These are phyloP conservation scores for Basidiobolus meristosporus DNA, from an alignment of 371 early-diverging fungal genomes.

Conservation along the genomic window DNA sequence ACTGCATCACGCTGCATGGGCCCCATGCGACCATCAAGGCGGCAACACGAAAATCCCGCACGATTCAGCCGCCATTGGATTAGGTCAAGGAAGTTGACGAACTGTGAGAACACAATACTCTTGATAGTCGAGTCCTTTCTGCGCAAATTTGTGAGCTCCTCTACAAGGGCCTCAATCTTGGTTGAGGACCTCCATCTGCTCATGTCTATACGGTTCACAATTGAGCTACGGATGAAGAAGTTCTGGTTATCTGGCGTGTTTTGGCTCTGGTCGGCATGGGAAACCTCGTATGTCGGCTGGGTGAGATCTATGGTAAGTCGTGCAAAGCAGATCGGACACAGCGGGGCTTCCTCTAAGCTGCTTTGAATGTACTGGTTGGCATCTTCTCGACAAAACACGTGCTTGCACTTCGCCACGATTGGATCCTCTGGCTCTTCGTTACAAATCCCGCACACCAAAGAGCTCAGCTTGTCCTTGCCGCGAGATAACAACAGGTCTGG, in stretches of 20 bases:
- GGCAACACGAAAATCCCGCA: constrained; percentile 81
- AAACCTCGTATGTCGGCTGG: constrained; percentile 30
- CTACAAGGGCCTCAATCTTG: constrained; percentile 84
- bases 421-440: constrained; percentile 83
- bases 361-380: constrained; percentile 26
- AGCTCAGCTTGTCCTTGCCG: constrained; percentile 11
- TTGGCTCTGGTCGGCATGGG: constrained; percentile 5
- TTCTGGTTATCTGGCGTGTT: constrained; percentile 3
- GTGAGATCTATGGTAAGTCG: constrained; percentile 63
- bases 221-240: constrained; percentile 38
- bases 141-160: constrained; percentile 64
- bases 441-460: constrained; percentile 79
- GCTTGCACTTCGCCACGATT: constrained; percentile 77
- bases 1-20: constrained; percentile 65
- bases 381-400: constrained; percentile 70
- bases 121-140: constrained; percentile 66
- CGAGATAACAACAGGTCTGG: constrained; percentile 61
- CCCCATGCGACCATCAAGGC: constrained; percentile 88
- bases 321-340: constrained; percentile 77
- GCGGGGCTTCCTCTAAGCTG: constrained; percentile 19
- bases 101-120: constrained; percentile 76
- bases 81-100: constrained; percentile 82
- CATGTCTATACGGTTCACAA: constrained; percentile 85
- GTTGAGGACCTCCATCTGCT: constrained; percentile 65
- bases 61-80: constrained; percentile 87